Conservation (phyloP, 2,329 filamentous ascomycete species). For the Hypomyces rosellus region DNA sequence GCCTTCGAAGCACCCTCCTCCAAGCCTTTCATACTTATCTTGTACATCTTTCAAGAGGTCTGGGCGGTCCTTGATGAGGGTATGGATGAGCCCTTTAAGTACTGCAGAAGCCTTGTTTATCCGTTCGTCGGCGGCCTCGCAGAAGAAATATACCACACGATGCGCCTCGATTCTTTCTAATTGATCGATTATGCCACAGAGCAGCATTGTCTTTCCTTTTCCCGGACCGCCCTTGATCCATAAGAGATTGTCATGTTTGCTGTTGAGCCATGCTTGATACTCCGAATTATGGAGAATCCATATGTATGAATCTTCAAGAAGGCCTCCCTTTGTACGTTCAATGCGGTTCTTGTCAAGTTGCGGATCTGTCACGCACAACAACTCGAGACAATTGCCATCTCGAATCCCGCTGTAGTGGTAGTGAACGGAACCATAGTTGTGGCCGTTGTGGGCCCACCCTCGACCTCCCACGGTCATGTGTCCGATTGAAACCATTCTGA, state of each 20-base stretch:
- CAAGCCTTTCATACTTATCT: slow-evolving; percentile 26
- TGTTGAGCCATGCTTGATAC: slow-evolving; percentile 16
- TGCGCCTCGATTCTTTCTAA: neutral
- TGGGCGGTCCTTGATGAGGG: slow-evolving; percentile 28
- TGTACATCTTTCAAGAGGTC: slow-evolving; percentile 28
- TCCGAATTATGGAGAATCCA: slow-evolving; percentile 27
- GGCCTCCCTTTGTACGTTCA: slow-evolving; percentile 26
- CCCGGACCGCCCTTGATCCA: slow-evolving; percentile 35
- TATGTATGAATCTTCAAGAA: slow-evolving; percentile 24
- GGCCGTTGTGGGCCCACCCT: too few relatives aligned
- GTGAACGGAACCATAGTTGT: too few relatives aligned
- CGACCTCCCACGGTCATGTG: too few relatives aligned
- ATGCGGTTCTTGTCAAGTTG: slow-evolving; percentile 28
- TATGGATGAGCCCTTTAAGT: slow-evolving; percentile 36
- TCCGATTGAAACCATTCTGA: too few relatives aligned
- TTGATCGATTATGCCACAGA: slow-evolving; percentile 29
- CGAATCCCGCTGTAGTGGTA: too few relatives aligned
- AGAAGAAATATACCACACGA: slow-evolving; percentile 11
- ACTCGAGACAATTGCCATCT: too few relatives aligned
- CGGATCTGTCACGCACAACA: slow-evolving; percentile 22
- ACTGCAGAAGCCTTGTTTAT: slow-evolving; percentile 35
- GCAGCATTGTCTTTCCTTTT: slow-evolving; percentile 40
- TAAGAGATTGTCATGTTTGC: slow-evolving; percentile 19
- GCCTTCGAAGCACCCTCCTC: slow-evolving; percentile 32
- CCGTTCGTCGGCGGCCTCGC: slow-evolving; percentile 16